Percentiles rank a stretch among this genome's conserved stretches.
Conservation (phyloP, 331 rosid genomes). For the Cydonia oblonga region DNA sequence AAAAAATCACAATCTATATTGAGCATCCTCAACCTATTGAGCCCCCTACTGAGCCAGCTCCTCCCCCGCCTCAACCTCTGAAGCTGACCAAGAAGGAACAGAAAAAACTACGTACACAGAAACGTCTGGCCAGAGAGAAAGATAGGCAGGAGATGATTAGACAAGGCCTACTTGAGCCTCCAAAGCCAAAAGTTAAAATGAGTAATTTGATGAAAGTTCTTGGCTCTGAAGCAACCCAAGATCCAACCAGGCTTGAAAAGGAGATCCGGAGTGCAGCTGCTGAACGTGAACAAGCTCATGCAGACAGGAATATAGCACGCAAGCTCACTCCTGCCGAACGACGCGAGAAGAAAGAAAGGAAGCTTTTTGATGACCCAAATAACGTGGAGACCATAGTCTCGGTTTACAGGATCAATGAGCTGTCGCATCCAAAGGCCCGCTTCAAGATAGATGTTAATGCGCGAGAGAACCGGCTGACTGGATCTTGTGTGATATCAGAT, state of each 20-base stretch:
- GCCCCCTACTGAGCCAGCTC: conserved; percentile 89
- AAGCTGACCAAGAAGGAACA: conserved; percentile 92
- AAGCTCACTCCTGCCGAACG: conserved; percentile 97
- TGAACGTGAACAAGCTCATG: conserved; percentile 98
- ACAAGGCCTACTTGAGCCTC: conserved; percentile 93
- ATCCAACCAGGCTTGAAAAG: conserved; percentile 88
- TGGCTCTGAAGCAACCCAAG: conserved; percentile 98
- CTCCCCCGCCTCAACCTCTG: conserved; percentile 98
- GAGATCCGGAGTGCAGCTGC: conserved; percentile 96
- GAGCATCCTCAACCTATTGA: conserved; percentile 97
- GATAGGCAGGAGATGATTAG: conserved; percentile 94
- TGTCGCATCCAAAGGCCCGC: conserved; percentile 82
- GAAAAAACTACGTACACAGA: conserved; percentile 90
- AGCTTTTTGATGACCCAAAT: conserved; percentile 73
- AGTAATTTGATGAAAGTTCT: conserved; percentile 93
- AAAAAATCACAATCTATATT: conserved; percentile 64
- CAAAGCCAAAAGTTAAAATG: conserved; percentile 89
- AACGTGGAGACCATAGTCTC: conserved; percentile 60
- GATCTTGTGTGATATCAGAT: conserved; percentile 73
- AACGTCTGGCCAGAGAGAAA: conserved; percentile 85
- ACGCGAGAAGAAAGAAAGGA: conserved; percentile 86
- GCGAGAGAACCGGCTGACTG: conserved; percentile 74
- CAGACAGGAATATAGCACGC: conserved; percentile 86
- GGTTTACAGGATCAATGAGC: conserved; percentile 68
- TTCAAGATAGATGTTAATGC: conserved; percentile 88